These are phyloP conservation scores for Globisporangium ultimum DNA, from an alignment of 352 stramenopile species.

Conservation along the genomic window DNA sequence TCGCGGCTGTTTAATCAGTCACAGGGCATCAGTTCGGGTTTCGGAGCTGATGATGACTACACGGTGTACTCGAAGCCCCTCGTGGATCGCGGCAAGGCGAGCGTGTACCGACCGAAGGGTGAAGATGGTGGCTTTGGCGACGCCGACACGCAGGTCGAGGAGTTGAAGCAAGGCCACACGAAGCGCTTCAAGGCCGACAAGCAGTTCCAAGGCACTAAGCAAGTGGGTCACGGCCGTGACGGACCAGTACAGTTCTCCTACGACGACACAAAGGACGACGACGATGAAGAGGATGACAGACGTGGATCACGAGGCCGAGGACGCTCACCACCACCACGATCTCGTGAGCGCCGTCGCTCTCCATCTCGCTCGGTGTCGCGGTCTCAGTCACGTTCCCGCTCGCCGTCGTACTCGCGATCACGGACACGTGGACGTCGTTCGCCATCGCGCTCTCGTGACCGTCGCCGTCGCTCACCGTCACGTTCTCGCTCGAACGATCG, in stretches of 20 bases:
- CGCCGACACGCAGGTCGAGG: slow-evolving; percentile 88
- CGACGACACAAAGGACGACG: slow-evolving; percentile 41
- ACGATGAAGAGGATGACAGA: slow-evolving; percentile 22
- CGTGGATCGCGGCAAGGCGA: slow-evolving; percentile 89
- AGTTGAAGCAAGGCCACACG: slow-evolving; percentile 78
- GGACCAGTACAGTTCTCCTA: slow-evolving; percentile 88
- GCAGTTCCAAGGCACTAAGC: slow-evolving; percentile 83
- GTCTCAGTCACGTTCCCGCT: slow-evolving; percentile 24
- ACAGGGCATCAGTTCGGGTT: slow-evolving; percentile 93
- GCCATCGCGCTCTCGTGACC: slow-evolving; percentile 19
- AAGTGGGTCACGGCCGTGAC: slow-evolving; percentile 51
- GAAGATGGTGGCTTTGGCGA: slow-evolving; percentile 83
- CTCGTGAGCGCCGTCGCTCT: slow-evolving; percentile 10
- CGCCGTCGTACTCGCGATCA: slow-evolving; percentile 22
- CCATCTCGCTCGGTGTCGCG: slow-evolving; percentile 11
- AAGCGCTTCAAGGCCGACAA: slow-evolving; percentile 90
- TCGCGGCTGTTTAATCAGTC: slow-evolving; percentile 98
- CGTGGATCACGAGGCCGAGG: slow-evolving; percentile 1
- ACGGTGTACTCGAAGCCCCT: slow-evolving; percentile 98
- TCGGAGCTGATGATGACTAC: slow-evolving; percentile 98
- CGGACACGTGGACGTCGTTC: slow-evolving; percentile 18
- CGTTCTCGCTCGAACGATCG: slow-evolving; percentile 21
- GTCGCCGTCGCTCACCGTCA: slow-evolving; percentile 79
- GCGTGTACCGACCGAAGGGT: slow-evolving; percentile 88
- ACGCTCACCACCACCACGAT: slow-evolving; percentile 12